Conservation (phyloP, 805 yeast genomes). For the Starmerella apis region DNA sequence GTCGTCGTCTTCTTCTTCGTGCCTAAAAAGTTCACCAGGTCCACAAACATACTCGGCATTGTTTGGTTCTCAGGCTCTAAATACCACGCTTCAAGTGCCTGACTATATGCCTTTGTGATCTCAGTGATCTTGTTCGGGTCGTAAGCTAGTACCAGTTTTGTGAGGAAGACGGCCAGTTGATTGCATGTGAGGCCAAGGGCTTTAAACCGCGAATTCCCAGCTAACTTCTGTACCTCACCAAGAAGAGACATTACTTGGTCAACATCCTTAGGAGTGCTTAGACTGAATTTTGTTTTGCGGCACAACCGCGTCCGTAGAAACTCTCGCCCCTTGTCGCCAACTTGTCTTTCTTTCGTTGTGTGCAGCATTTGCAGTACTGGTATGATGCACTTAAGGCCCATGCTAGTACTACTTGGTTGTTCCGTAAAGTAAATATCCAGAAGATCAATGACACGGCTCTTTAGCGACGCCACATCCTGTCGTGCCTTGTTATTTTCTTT, state of each 20-base stretch:
- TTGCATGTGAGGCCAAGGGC: conserved; percentile 48
- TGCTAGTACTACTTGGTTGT: conserved; percentile 31
- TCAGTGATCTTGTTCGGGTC: conserved; percentile 30
- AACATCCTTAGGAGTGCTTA: conserved; percentile 21
- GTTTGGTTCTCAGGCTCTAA: conserved; percentile 38
- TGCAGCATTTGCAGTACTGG: conserved; percentile 54
- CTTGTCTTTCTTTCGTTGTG: conserved; percentile 54
- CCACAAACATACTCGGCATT: conserved; percentile 53
- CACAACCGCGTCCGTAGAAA: conserved; percentile 40
- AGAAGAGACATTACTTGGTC: conserved; percentile 20
- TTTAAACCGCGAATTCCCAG: conserved; percentile 38
- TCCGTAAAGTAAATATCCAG: conserved; percentile 50
- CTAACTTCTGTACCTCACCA: conserved; percentile 33
- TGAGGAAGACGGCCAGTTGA: conserved; percentile 54
- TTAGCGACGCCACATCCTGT: conserved; percentile 67
- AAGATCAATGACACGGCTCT: conserved; percentile 66
- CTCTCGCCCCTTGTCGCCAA: conserved; percentile 69
- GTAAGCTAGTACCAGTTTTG: conserved; percentile 42
- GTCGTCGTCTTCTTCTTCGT: conserved; percentile 33
- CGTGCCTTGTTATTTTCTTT: conserved; percentile 67
- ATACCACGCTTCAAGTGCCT: conserved; percentile 54
- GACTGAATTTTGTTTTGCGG: conserved; percentile 20
- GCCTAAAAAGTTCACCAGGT: conserved; percentile 72
- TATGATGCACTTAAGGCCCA: conserved; percentile 36
- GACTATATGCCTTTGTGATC: conserved; percentile 48